Conservation (phyloP, 192 early-diverging fungal genomes). For the Gamsiella multidivaricata region DNA sequence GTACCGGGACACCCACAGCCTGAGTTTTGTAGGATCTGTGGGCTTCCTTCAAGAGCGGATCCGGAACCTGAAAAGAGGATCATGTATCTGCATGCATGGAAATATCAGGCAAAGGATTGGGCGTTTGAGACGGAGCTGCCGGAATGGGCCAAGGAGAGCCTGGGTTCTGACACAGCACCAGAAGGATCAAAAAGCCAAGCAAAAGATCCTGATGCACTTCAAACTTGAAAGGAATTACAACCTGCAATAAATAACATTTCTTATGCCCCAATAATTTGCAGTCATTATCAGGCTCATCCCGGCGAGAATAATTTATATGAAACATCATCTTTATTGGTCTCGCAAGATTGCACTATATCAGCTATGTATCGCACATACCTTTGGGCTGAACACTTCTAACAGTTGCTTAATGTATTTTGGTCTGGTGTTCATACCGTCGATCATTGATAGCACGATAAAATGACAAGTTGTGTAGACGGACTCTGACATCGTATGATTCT, state of each 20-base stretch:
- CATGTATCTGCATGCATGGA: slow-evolving; percentile 94
- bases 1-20: background rate
- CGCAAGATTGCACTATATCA: too few species aligned
- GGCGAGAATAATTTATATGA: too few species aligned
- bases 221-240: too few species aligned
- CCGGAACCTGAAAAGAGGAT: slow-evolving; percentile 78
- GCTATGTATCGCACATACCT: too few species aligned
- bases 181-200: too few species aligned
- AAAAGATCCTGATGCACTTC: background rate
- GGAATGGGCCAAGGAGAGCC: slow-evolving; percentile 74
- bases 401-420: too few species aligned
- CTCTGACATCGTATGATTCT: background rate
- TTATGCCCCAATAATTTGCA: too few species aligned
- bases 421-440: too few species aligned
- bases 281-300: too few species aligned
- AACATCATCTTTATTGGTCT: too few species aligned
- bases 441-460: background rate
- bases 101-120: slow-evolving; percentile 82
- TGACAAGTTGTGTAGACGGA: background rate
- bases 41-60: slow-evolving; percentile 65
- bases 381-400: too few species aligned
- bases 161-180: background rate
- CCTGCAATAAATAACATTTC: too few species aligned
- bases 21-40: slow-evolving; percentile 72
- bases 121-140: slow-evolving; percentile 83